A percentile compares a stretch with the other conserved stretches of the same genome.
Evolutionary conservation across 352 stramenopile genomes (phyloP).

Genomic region (Globisporangium acanthophoron): DNA sequence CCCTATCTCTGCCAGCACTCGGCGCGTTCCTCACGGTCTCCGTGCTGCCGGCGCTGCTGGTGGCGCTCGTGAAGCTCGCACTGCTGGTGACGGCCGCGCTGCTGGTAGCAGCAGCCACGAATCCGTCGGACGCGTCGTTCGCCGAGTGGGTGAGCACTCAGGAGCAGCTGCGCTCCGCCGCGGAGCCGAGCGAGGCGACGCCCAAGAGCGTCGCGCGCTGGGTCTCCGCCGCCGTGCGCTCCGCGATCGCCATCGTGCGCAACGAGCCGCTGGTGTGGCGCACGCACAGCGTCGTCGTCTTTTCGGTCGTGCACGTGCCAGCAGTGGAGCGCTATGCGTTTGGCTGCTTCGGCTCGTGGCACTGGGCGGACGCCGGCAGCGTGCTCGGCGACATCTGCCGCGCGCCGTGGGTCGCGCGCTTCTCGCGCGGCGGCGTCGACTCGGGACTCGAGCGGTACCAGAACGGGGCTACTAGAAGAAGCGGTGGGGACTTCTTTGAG

Average conservation of each 20-base stretch:
- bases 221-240: slow-evolving; percentile 67
- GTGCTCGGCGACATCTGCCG: slow-evolving; percentile 40
- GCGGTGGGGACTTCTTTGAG: background rate
- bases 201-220: slow-evolving; percentile 46
- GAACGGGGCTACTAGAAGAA: background rate
- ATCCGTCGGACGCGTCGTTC: slow-evolving; percentile 70
- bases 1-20: slow-evolving; percentile 25
- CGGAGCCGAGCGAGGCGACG: slow-evolving; percentile 14
- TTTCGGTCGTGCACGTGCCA: slow-evolving; percentile 62
- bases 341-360: slow-evolving; percentile 60
- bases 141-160: slow-evolving; percentile 57
- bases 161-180: slow-evolving; percentile 37
- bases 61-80: slow-evolving; percentile 31
- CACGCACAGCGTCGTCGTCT: slow-evolving; percentile 51
- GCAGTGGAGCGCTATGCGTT: slow-evolving; percentile 60
- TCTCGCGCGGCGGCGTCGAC: slow-evolving; percentile 41
- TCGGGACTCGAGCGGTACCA: slow-evolving; percentile 53
- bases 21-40: slow-evolving; percentile 66
- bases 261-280: slow-evolving; percentile 63
- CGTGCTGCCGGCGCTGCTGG: slow-evolving; percentile 54
- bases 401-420: slow-evolving; percentile 36
- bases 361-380: slow-evolving; percentile 58
- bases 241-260: slow-evolving; percentile 52
- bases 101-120: slow-evolving; percentile 34
- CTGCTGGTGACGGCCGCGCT: slow-evolving; percentile 24